Base-by-base conservation (phyloP, 306 rosid species). In the Cucurbita maxima region DNA sequence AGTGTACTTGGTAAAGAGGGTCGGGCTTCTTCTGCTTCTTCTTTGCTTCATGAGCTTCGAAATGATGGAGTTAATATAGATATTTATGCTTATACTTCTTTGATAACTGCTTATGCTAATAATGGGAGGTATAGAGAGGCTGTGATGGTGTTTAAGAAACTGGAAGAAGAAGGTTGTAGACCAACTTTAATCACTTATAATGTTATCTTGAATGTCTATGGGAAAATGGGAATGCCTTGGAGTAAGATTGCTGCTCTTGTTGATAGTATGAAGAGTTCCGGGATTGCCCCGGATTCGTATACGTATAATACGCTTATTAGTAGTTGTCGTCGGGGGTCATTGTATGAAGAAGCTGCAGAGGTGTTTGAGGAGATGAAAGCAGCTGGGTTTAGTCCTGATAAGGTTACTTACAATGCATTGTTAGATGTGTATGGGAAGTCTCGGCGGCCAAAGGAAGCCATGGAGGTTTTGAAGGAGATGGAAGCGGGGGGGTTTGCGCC, bases 181-280 rank as follows among this genome's bases (percentile, higher is more conserved):
- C 97, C 97, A 54, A 86, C 92, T 67, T 83, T 90, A 62, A 82
- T 90, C 18, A 90, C 97, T 63, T 94, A 86, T 62, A 90, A 94
- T 77, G 87, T 89, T 69, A 76, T 90, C 37, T 77, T 94, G 81
- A 86, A 87, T 79, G 96, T 90, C 51, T 93, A 86, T 80, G 98
- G 97, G 30, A 94, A 90, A 81, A 87, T 90, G 96, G 96, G 98
- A 4, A 86, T 87, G 90, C 88, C 96, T 80, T 94, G 97, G 97
- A 81, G 86, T 74, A 86, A 76, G 76, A 84, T 85, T 53, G 72
- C 78, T 10, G 79, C 73, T 18, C 83, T 87, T 62, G 70, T 94
- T n/a, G 77, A 85, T 5, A 30, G 79, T 16, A 90, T 90, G 97
- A 90, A 79, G 76, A 45, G 51, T 15, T 72, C 82, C 0, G 87